Percentiles rank a stretch among this genome's conserved stretches.
Evolutionary conservation across 164 flowering plant genomes (phyloP).

Genomic region (Annona cherimola): DNA sequence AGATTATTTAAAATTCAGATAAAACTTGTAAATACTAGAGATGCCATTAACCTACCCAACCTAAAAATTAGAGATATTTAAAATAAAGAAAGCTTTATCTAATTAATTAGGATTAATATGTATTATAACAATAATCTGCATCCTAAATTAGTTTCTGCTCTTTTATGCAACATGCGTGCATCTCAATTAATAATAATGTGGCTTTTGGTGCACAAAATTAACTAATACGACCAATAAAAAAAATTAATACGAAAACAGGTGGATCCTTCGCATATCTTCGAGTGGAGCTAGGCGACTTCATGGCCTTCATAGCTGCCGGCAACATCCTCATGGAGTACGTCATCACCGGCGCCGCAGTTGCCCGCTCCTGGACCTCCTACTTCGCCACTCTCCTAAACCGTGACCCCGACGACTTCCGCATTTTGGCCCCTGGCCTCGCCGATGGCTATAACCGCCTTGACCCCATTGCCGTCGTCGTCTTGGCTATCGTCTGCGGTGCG

Average conservation of each 20-base stretch:
- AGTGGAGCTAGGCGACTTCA: slow-evolving; percentile 73
- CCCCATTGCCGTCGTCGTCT: slow-evolving; percentile 49
- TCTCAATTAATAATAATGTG: no score
- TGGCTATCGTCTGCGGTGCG: slow-evolving; percentile 16
- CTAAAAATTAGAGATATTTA: no score
- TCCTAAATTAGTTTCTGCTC: no score
- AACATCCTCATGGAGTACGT: slow-evolving; percentile 65
- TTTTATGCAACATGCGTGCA: no score
- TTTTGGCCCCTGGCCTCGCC: slow-evolving; percentile 22
- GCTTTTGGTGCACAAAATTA: no score
- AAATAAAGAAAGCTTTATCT: no score
- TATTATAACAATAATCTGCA: no score
- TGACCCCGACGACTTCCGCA: slow-evolving; percentile 13
- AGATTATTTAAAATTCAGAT: no score
- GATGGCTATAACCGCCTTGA: slow-evolving; percentile 46
- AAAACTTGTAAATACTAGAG: no score
- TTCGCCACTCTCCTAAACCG: slow-evolving; percentile 55
- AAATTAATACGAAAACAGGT: slow-evolving; percentile 23
- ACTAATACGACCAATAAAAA: no score
- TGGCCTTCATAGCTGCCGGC: slow-evolving; percentile 73
- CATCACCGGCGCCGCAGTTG: slow-evolving; percentile 52
- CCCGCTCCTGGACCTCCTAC: slow-evolving; percentile 75
- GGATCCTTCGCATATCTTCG: slow-evolving; percentile 73
- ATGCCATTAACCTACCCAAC: no score
- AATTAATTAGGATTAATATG: no score